These are phyloP conservation scores for Aureobasidium sp. DNA, from an alignment of 2,329 filamentous ascomycete genomes.

Conservation along the genomic window DNA sequence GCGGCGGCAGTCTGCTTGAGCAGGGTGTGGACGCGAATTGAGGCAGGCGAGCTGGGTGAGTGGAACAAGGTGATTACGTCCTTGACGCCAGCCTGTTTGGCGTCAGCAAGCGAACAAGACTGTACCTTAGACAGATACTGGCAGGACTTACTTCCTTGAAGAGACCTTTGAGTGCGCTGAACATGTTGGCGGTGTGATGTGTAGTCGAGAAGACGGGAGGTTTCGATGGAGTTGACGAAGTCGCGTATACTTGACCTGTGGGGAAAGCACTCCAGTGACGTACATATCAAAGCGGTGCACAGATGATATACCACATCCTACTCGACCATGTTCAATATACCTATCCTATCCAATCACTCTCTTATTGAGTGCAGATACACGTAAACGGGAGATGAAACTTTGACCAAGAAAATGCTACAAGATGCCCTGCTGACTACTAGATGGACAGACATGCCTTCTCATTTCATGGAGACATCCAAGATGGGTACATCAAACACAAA, in stretches of 20 bases:
- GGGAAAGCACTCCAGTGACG: background rate
- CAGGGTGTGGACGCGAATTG: constrained; percentile 63
- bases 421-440: too few relatives aligned
- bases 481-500: background rate
- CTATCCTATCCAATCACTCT: background rate
- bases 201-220: background rate
- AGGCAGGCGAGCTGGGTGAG: constrained; percentile 66
- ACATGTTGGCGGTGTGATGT: constrained; percentile 3
- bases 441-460: background rate
- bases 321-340: background rate
- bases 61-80: constrained; percentile 97
- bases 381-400: background rate
- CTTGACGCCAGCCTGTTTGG: constrained; percentile 39
- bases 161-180: constrained; percentile 35
- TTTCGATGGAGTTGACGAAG: background rate
- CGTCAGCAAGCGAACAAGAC: background rate
- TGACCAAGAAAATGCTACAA: background rate
- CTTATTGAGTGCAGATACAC: background rate
- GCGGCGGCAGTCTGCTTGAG: constrained; percentile 74
- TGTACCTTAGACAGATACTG: too few relatives aligned
- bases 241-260: background rate
- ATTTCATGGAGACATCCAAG: background rate
- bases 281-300: background rate
- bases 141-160: constrained; percentile 39
- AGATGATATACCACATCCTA: background rate